These are phyloP conservation scores for Thielaviopsis ethacetica DNA, from an alignment of 2,329 filamentous ascomycete genomes.

Conservation along the genomic window DNA sequence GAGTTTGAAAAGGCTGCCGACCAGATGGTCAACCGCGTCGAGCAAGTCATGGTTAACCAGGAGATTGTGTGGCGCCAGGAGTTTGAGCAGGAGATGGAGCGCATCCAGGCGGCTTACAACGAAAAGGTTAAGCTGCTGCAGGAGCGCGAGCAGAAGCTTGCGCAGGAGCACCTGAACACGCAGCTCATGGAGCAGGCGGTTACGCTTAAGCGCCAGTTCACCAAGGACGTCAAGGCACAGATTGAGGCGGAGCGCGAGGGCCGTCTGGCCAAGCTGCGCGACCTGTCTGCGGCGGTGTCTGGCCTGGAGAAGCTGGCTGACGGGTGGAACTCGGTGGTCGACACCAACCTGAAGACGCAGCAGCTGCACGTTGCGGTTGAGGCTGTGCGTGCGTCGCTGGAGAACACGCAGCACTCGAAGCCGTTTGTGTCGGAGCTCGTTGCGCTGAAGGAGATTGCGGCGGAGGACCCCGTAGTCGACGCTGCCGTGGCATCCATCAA, in stretches of 20 bases:
- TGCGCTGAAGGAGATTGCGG: conserved; percentile 81
- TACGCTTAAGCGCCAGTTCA: conserved; percentile 70
- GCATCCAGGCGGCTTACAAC: conserved; percentile 61
- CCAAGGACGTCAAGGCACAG: conserved; percentile 57
- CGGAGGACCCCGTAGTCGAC: conserved; percentile 69
- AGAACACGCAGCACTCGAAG: conserved; percentile 51
- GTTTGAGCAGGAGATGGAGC: conserved; percentile 72
- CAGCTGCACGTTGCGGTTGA: conserved; percentile 93
- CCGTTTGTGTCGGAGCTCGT: conserved; percentile 89
- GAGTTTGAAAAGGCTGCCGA: conserved; percentile 79
- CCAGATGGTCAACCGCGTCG: conserved; percentile 76
- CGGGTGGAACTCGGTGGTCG: conserved; percentile 81
- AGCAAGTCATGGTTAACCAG: conserved; percentile 65
- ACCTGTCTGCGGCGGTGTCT: conserved; percentile 59
- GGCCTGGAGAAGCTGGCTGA: conserved; percentile 78
- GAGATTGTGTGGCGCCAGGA: conserved; percentile 73
- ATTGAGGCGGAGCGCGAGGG: conserved; percentile 82
- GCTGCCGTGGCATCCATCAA: conserved; percentile 95
- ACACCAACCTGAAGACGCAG: conserved; percentile 82
- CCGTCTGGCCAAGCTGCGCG: conserved; percentile 69
- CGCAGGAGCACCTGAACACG: conserved; percentile 71
- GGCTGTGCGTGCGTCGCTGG: conserved; percentile 70
- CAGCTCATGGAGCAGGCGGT: conserved; percentile 81
- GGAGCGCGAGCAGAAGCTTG: conserved; percentile 61
- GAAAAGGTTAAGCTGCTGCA: conserved; percentile 64